Conservation (phyloP, 1,139 yeast species). For the Blastobotrys raffinosifermentans region DNA sequence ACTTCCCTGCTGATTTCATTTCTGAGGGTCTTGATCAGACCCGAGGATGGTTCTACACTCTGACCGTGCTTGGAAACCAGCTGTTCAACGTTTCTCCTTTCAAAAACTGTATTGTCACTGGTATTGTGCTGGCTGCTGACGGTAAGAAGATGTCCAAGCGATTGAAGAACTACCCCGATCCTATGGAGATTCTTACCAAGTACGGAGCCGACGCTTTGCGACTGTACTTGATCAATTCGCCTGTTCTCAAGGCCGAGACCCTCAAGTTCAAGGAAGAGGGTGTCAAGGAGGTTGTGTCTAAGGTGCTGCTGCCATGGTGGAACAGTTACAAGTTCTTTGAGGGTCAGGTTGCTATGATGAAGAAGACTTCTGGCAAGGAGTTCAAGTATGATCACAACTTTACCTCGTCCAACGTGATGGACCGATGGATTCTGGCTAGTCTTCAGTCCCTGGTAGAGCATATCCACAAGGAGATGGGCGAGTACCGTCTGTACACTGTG, state of each 20-base stretch:
- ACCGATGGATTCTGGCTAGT: slow-evolving; percentile 92
- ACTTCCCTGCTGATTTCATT: slow-evolving; percentile 95
- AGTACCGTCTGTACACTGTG: slow-evolving; percentile 88
- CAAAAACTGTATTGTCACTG: slow-evolving; percentile 91
- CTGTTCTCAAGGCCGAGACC: slow-evolving; percentile 94
- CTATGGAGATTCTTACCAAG: slow-evolving; percentile 67
- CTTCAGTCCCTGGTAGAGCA: slow-evolving; percentile 81
- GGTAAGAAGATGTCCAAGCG: slow-evolving; percentile 99
- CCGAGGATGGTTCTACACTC: slow-evolving; percentile 99
- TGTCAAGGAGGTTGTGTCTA: slow-evolving; percentile 93
- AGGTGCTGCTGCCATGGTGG: slow-evolving; percentile 97
- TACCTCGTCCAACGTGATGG: slow-evolving; percentile 83
- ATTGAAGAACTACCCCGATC: slow-evolving; percentile 96
- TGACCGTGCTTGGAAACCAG: slow-evolving; percentile 93
- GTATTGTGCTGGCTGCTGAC: slow-evolving; percentile 94
- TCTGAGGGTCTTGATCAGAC: slow-evolving; percentile 99
- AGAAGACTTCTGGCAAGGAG: slow-evolving; percentile 65
- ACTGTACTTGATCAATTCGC: slow-evolving; percentile 92
- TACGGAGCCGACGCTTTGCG: slow-evolving; percentile 98
- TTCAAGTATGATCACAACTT: slow-evolving; percentile 66
- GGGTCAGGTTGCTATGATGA: slow-evolving; percentile 81
- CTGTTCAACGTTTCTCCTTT: slow-evolving; percentile 89
- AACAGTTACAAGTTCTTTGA: slow-evolving; percentile 94
- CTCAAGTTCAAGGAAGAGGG: slow-evolving; percentile 97
- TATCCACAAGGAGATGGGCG: slow-evolving; percentile 84